Percentiles rank a stretch among this genome's conserved stretches.
phyloP scores from a whole-genome alignment of 1,139 yeast species.

The Pichia sorboxylosa region DNA sequence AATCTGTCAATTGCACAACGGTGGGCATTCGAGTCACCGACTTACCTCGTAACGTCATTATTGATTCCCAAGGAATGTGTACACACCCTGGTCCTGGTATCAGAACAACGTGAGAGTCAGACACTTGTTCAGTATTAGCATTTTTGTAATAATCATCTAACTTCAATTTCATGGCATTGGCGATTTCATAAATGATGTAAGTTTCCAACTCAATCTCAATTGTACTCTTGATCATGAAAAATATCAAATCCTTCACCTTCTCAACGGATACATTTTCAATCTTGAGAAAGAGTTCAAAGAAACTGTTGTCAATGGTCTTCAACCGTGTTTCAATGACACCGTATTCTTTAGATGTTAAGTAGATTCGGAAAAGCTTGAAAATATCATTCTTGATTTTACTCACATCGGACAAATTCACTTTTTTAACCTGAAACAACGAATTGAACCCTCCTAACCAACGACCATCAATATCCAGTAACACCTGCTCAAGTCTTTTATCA shows the following conservation, averaged over 20 bases:
- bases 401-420: neutral
- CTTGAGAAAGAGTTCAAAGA: constrained; percentile 39
- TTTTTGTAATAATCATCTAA: neutral
- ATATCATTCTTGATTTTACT: neutral
- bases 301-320: constrained; percentile 17
- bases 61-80: constrained; percentile 80
- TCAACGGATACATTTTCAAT: constrained; percentile 30
- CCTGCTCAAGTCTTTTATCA: constrained; percentile 41
- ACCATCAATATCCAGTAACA: constrained; percentile 50
- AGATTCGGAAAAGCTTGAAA: too few species aligned
- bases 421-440: constrained; percentile 36
- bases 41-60: constrained; percentile 38
- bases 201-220: neutral
- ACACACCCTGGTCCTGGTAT: constrained; percentile 56
- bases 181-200: neutral
- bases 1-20: constrained; percentile 33
- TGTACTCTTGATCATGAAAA: constrained; percentile 48
- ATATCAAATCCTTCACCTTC: constrained; percentile 51
- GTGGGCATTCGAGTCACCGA: constrained; percentile 77
- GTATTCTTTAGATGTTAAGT: too few species aligned
- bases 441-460: constrained; percentile 77
- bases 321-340: neutral
- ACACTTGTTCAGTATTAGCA: neutral
- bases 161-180: neutral
- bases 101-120: constrained; percentile 48